Base-by-base conservation (phyloP, 805 yeast genomes). In the Blastobotrys mokoenaii region DNA sequence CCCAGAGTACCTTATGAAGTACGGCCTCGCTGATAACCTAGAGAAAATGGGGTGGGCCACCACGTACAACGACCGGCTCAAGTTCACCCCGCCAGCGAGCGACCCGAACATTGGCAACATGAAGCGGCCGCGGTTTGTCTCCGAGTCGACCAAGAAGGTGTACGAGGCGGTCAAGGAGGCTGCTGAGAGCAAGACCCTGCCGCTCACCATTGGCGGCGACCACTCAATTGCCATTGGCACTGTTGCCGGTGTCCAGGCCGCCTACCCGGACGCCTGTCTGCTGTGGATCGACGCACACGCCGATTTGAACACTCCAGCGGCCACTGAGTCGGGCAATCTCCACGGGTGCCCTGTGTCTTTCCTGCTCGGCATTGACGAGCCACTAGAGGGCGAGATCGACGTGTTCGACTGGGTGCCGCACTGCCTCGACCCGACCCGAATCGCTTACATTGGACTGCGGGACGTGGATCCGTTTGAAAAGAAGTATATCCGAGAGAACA, bases 201-300 rank as follows among this genome's bases (percentile, higher is more conserved):
- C 96, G 6, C 67, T 90, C 44, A 87, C 96, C 1, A 63, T 90
- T 44, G 98, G 98, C 43, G 98, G 98, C 44, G 98, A 90, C 66
- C 98, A 90, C 64, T 87, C 96, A 7, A 83, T 90, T 53, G 97
- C 95, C 43, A 87, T 90, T 57, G 95, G 95, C 41, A 88, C 97
- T 8, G 82, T 90, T 31, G 73, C 86, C 27, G 97, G 94, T 2
- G 84, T 89, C 29, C 72, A 87, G 51, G 77, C 76, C 14, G 74
- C 77, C 52, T 71, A 82, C 62, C 96, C 96, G 15, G 87, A 89
- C 55, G 87, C 95, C 22, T 88, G 95, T 58, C 71, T 90, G 34
- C 62, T 90, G 51, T 90, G 98, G 98, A 82, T 90, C 56, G 98
- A 90, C 66, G 98, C 98, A 0, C 98, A 90, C 64, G 96, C 97